Percentiles rank a stretch among this genome's conserved stretches.
phyloP scores from a whole-genome alignment of 2,329 filamentous ascomycete species.

The Sphaerulina vaccinii region DNA sequence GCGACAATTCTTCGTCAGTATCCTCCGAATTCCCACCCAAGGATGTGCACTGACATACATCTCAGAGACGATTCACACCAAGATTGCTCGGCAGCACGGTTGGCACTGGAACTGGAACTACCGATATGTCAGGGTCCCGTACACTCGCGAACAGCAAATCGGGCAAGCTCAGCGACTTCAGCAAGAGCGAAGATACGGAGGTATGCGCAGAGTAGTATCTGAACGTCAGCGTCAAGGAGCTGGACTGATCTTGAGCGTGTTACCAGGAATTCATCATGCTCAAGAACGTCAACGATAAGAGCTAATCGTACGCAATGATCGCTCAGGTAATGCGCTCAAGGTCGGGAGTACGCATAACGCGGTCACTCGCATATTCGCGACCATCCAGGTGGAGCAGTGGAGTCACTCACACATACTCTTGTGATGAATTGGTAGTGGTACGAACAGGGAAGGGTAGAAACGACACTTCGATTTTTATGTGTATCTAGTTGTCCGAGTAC shows the following conservation, averaged over 20 bases:
- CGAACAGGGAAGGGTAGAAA: no score
- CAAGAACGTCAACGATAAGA: no score
- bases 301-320: no score
- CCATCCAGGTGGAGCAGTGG: no score
- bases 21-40: not conserved
- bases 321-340: no score
- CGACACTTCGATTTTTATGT: no score
- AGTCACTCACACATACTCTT: no score
- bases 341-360: no score
- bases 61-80: constrained; percentile 10
- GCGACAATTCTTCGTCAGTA: constrained; percentile 9
- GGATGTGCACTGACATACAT: not conserved
- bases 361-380: no score
- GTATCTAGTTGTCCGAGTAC: no score
- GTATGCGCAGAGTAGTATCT: not conserved
- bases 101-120: not conserved
- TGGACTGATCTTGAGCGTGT: not conserved
- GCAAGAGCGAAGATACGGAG: constrained; percentile 10
- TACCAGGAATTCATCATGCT: not conserved
- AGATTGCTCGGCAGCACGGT: not conserved
- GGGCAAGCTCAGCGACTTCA: constrained; percentile 6
- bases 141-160: constrained; percentile 3
- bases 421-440: no score
- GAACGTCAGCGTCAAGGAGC: not conserved
- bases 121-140: constrained; percentile 1